Conservation (phyloP, 495 filamentous ascomycete species). For the Penicillium flavigenum region DNA sequence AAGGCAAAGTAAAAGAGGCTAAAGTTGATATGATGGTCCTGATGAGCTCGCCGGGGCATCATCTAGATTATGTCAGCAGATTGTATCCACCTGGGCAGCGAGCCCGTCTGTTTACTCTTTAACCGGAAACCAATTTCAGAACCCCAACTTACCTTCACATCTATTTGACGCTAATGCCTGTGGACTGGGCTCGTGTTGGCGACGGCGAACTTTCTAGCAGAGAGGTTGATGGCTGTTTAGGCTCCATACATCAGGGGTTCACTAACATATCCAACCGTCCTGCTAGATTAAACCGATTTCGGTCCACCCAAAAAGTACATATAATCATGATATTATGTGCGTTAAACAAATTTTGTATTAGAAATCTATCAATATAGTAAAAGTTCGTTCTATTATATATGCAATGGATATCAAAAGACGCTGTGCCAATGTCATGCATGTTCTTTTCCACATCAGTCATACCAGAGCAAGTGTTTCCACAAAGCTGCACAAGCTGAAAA, state of each 20-base stretch:
- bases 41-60: neutral
- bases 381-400: conserved; percentile 12
- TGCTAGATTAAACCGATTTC: neutral
- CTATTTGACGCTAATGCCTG: neutral
- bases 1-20: neutral
- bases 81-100: neutral
- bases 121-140: neutral
- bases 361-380: conserved; percentile 2
- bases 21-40: conserved; percentile 4
- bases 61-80: conserved; percentile 3
- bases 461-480: neutral
- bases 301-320: neutral
- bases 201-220: neutral
- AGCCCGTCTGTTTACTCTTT: neutral
- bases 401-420: conserved; percentile 14
- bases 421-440: conserved; percentile 1
- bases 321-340: neutral
- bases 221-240: neutral
- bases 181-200: neutral
- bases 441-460: conserved; percentile 9
- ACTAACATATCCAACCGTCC: neutral
- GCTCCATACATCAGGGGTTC: neutral
- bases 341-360: neutral
- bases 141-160: neutral
- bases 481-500: neutral